Evolutionary conservation across 225 moss, liverwort and hornwort genomes (phyloP), one percentile per base, ranked within the genome.

Genomic region (Rhytidiadelphus loreus): DNA sequence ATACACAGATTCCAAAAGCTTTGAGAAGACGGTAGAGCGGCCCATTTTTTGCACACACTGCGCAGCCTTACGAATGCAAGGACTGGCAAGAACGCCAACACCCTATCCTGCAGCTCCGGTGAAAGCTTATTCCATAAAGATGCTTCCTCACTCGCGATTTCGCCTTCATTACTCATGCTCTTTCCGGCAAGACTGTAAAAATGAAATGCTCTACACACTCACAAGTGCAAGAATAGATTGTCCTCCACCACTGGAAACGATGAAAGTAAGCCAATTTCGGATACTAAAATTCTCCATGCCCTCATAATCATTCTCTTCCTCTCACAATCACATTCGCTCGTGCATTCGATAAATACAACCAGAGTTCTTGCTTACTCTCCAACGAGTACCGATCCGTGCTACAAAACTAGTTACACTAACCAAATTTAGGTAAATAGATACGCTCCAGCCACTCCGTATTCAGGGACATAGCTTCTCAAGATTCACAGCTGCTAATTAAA

Each of bases 21-120:
- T 88, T 88, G 90, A 25, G 92, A 94, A 39, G 85, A 78, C 12
- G 91, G 91, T 43, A 93, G 61, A 65, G 87, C 59, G 23, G 93
- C 94, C 94, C 94, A 94, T 86, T 84, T 91, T 80, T 92, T 94
- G 93, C 94, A 94, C n/a, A 94, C 94, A 6, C 91, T 90, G 73
- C 93, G 89, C 26, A 94, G 88, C 63, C 92, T 89, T 16, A 91
- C 44, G 53, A 93, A 89, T 11, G 89, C 82, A 24, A 94, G 91
- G 10, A 87, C 88, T 22, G 94, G 94, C 63, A 94, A 53, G 89
- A 93, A 94, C 22, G 94, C 89, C 77, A 94, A 57, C 69, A 94
- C 94, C 80, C 93, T 89, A 32, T 94, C 94, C 58, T 94, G 94
- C 66, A 94, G 90, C 88, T 94, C 94, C 11, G 88, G 26, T 21